phyloP scores from a whole-genome alignment of 1,284 basidiomycete species.

The Rhodotorula sp. region DNA sequence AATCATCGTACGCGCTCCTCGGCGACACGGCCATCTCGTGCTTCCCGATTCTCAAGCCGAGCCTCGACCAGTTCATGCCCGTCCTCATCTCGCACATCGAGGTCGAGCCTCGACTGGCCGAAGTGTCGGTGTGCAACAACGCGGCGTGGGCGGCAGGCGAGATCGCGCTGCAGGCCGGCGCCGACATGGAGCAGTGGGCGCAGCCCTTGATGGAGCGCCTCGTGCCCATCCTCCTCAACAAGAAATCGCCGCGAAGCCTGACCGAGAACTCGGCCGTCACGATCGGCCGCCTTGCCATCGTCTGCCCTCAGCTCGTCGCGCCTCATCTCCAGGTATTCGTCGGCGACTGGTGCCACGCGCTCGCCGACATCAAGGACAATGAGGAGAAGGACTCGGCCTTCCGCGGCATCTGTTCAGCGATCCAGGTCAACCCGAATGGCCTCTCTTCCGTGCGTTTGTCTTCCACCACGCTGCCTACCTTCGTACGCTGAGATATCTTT shows the following conservation, averaged over 20 bases:
- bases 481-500: slow-evolving; percentile 5
- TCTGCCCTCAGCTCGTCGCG: slow-evolving; percentile 84
- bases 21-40: slow-evolving; percentile 98
- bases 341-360: slow-evolving; percentile 84
- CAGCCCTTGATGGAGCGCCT: slow-evolving; percentile 80
- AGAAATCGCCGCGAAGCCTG: slow-evolving; percentile 87
- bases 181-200: slow-evolving; percentile 84
- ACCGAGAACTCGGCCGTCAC: slow-evolving; percentile 99
- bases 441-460: slow-evolving; percentile 70
- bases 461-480: not conserved
- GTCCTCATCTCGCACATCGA: slow-evolving; percentile 88
- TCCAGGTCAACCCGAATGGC: slow-evolving; percentile 88
- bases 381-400: slow-evolving; percentile 99
- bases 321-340: slow-evolving; percentile 64
- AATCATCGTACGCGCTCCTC: slow-evolving; percentile 94
- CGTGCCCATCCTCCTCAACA: slow-evolving; percentile 85
- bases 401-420: slow-evolving; percentile 92
- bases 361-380: slow-evolving; percentile 98
- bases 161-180: slow-evolving; percentile 63
- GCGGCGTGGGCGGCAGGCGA: slow-evolving; percentile 99
- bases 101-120: slow-evolving; percentile 84
- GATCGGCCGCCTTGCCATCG: slow-evolving; percentile 93
- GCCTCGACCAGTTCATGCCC: slow-evolving; percentile 83
- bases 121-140: slow-evolving; percentile 97
- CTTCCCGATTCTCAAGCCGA: slow-evolving; percentile 78